A percentile compares a stretch with the other conserved stretches of the same genome.
Conservation (phyloP, 257 asterid species). For the Solanum neorickii region DNA sequence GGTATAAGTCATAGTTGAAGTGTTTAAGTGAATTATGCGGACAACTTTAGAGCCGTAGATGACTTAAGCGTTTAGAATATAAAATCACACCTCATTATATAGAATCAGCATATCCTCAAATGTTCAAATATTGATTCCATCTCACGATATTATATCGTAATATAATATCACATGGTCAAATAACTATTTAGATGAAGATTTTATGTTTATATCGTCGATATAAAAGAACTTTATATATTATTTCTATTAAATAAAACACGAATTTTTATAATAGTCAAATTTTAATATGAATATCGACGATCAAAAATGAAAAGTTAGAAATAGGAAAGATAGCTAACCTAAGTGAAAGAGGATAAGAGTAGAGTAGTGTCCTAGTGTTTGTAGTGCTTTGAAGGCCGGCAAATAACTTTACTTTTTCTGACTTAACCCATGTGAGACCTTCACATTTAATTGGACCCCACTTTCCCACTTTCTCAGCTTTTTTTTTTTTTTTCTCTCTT, state of each 20-base stretch:
- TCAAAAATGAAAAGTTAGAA: background rate
- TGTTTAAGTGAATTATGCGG: no score
- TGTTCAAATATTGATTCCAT: no score
- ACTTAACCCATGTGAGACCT: background rate
- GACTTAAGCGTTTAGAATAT: no score
- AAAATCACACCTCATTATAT: no score
- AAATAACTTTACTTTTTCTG: background rate
- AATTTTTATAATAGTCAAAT: no score
- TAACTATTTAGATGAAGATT: no score
- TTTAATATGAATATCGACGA: background rate
- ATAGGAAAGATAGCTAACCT: background rate
- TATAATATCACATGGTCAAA: rapidly evolving
- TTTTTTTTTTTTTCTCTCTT: slow-evolving; percentile 7
- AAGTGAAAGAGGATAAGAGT: background rate
- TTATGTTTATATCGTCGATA: no score
- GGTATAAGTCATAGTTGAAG: no score
- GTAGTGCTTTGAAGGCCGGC: background rate
- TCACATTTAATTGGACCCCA: background rate
- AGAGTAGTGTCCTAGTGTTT: background rate
- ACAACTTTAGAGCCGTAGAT: no score
- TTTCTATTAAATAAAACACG: no score
- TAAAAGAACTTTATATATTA: rapidly evolving
- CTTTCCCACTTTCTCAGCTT: slow-evolving; percentile 19
- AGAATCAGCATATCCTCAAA: rapidly evolving
- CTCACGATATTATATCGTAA: no score